Evolutionary conservation across 176 grass and related monocot genomes (phyloP).

Genomic region (Secale cereale): DNA sequence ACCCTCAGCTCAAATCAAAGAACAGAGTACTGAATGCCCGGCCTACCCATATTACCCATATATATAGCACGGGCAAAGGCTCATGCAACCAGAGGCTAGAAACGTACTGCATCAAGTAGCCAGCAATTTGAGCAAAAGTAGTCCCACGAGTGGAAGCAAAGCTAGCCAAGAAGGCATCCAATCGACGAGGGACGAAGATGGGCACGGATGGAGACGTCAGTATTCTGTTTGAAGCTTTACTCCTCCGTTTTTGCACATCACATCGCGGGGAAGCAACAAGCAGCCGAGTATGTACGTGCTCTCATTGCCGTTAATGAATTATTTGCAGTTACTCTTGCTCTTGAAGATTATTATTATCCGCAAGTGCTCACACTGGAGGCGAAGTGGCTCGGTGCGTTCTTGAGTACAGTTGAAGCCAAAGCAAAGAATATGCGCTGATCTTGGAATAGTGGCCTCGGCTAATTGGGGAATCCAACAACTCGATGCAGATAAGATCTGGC

Average conservation of each 20-base stretch:
- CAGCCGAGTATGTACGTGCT: not conserved
- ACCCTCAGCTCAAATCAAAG: not conserved
- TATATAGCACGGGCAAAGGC: not conserved
- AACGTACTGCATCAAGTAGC: not conserved
- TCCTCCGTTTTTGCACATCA: not conserved
- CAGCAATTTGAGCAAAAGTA: not conserved
- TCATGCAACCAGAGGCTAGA: not conserved
- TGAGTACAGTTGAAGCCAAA: not conserved
- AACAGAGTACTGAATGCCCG: not conserved
- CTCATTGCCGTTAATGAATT: no score
- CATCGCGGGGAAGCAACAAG: not conserved
- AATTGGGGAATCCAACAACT: not conserved
- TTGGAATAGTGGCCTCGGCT: not conserved
- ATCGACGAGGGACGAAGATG: not conserved
- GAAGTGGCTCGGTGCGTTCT: not conserved
- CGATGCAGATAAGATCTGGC: not conserved
- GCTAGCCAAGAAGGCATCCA: not conserved
- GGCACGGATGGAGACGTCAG: not conserved
- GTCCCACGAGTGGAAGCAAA: not conserved
- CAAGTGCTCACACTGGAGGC: not conserved
- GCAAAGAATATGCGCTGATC: not conserved
- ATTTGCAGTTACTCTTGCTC: not conserved
- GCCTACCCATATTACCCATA: conserved; percentile 29
- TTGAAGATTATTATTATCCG: not conserved
- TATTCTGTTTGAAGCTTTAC: not conserved